Evolutionary conservation across 2,329 filamentous ascomycete genomes (phyloP).

Genomic region (Calonectria crousiana): DNA sequence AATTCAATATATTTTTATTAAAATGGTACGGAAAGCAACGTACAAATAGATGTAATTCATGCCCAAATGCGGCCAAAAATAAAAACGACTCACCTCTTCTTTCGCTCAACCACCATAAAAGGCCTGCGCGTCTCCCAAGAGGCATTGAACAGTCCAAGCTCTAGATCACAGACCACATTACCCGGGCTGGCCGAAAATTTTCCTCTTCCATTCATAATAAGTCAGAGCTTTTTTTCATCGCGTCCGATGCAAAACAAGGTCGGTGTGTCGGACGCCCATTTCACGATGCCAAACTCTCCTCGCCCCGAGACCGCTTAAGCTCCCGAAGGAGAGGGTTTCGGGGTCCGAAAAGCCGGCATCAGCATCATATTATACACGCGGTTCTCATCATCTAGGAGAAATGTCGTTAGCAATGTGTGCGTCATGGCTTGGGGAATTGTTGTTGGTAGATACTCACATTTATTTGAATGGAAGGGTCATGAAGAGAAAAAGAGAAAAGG

Average conservation of each 20-base stretch:
- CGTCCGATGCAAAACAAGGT: slow-evolving; percentile 98
- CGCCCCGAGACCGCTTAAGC: slow-evolving; percentile 88
- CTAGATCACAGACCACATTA: not conserved
- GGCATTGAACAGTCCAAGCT: not conserved
- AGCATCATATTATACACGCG: slow-evolving; percentile 92
- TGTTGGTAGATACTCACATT: slow-evolving; percentile 74
- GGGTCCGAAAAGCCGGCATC: slow-evolving; percentile 74
- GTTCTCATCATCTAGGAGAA: slow-evolving; percentile 95
- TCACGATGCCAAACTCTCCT: slow-evolving; percentile 81
- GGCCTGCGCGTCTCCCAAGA: not conserved
- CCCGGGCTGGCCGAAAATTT: slow-evolving; percentile 3
- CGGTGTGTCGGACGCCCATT: slow-evolving; percentile 99
- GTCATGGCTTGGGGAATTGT: not conserved
- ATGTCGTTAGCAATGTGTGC: slow-evolving; percentile 49
- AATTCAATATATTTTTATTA: not conserved
- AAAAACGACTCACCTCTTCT: not conserved
- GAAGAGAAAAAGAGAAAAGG: slow-evolving; percentile 68
- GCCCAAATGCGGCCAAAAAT: not conserved
- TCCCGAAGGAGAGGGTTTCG: slow-evolving; percentile 85
- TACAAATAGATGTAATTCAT: not conserved
- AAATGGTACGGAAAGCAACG: not conserved
- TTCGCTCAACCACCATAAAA: not conserved
- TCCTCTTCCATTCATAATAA: slow-evolving; percentile 56
- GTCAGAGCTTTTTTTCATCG: slow-evolving; percentile 98
- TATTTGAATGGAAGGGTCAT: slow-evolving; percentile 99